Conservation (phyloP, 2,329 filamentous ascomycete species). For the Alternaria consortialis region DNA sequence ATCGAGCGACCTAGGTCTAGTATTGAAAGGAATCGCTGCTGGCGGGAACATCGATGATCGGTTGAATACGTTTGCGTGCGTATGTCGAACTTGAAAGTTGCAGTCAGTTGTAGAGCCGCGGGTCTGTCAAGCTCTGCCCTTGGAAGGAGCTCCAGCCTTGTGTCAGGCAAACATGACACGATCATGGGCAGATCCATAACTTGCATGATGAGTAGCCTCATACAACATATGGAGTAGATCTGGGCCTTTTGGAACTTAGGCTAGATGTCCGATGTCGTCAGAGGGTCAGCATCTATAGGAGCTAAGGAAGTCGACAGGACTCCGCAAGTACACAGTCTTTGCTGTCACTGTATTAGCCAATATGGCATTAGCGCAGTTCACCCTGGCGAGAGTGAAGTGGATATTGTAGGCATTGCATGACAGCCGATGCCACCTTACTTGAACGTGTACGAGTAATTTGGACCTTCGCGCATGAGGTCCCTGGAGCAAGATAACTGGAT, state of each 20-base stretch:
- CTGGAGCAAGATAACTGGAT: conserved; percentile 5
- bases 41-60: neutral
- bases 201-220: conserved; percentile 1
- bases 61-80: neutral
- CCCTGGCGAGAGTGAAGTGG: conserved; percentile 6
- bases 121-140: neutral
- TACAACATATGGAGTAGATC: neutral
- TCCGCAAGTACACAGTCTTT: neutral
- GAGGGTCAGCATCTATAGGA: conserved; percentile 2
- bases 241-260: conserved; percentile 10
- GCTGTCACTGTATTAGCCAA: conserved; percentile 5
- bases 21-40: neutral
- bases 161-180: conserved; percentile 15
- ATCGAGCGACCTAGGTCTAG: neutral
- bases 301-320: neutral
- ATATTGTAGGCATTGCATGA: conserved; percentile 1
- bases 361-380: conserved; percentile 2
- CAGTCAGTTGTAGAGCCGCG: neutral
- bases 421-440: conserved; percentile 18
- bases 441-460: conserved; percentile 18
- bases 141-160: neutral
- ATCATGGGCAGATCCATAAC: conserved; percentile 9
- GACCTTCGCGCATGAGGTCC: conserved; percentile 10
- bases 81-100: conserved; percentile 2
- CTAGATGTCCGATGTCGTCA: conserved; percentile 16